phyloP scores from a whole-genome alignment of 2,329 filamentous ascomycete species.

The Pseudocercospora ulei region DNA sequence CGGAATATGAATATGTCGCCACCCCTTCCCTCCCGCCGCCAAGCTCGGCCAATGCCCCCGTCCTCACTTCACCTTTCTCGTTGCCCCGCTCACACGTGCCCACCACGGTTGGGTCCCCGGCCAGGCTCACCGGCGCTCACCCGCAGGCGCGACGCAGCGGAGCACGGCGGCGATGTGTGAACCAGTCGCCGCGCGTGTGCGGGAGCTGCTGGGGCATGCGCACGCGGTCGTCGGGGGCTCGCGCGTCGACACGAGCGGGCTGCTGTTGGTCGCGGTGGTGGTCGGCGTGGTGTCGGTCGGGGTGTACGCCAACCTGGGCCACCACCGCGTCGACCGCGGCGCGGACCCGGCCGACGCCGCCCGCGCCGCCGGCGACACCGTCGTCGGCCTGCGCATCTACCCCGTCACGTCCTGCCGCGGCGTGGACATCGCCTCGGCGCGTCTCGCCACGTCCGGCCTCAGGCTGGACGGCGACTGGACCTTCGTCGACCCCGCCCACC shows the following conservation, averaged over 20 bases:
- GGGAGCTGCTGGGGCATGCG: constrained; percentile 4
- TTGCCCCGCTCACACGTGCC: too few species aligned
- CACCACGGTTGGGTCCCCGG: too few species aligned
- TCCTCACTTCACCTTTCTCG: too few species aligned
- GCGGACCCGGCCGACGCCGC: constrained; percentile 20
- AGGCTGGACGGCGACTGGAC: constrained; percentile 58
- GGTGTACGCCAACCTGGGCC: constrained; percentile 25
- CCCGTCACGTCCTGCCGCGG: constrained; percentile 60
- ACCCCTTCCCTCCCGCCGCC: too few species aligned
- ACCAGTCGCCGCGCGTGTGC: constrained; percentile 5
- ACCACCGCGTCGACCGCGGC: constrained; percentile 17
- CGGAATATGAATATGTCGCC: too few species aligned
- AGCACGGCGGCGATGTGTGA: too few species aligned
- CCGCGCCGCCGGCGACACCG: constrained; percentile 21
- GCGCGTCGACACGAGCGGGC: constrained; percentile 17
- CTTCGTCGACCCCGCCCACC: constrained; percentile 47
- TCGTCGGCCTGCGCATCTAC: constrained; percentile 46
- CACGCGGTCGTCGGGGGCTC: constrained; percentile 7
- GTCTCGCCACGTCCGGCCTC: constrained; percentile 48
- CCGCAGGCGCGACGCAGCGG: too few species aligned
- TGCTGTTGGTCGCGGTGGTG: constrained; percentile 25
- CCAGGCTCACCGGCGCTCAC: too few species aligned
- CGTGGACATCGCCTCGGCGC: constrained; percentile 45
- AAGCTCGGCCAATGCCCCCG: too few species aligned
- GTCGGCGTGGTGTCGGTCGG: constrained; percentile 24